Evolutionary conservation across 2,329 filamentous ascomycete species (phyloP), one percentile per base, ranked within the genome.

Genomic region (Trichophyton rubrum): DNA sequence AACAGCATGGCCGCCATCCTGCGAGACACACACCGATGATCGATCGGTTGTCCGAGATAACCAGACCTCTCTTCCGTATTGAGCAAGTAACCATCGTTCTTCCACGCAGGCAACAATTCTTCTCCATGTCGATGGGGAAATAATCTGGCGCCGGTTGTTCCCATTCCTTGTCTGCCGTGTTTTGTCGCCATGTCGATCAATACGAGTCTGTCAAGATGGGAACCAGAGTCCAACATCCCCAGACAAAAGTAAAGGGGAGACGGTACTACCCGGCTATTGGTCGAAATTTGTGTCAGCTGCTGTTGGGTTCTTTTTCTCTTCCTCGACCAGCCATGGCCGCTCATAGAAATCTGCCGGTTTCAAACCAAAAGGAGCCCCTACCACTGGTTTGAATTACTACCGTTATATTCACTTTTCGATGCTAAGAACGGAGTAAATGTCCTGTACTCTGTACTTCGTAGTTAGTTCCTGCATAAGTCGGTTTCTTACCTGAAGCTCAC

Each of bases 131-230:
- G 20, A 51, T 27, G 5, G 27, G n/a, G 51, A 55, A 55, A 55
- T 30, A 38, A 20, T 35, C 27, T 55, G 51, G 27, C 20, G 30
- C 27, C 51, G 30, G 30, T 20, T n/a, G 8, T 35, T 55, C 15
- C 49, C 51, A 35, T 27, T 27, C 51, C 51, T 27, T 55, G 51
- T 55, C 51, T 33, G 51, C 51, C 51, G 51, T 55, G 51, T 55
- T 55, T 55, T 33, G 30, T 55, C 27, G 22, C 13, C 27, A n/a
- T 55, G 51, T 55, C 51, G 51, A 55, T 55, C 51, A 55, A 55
- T 55, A 55, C 51, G 51, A 55, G 51, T 13, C 51, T 20, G 51
- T 35, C 30, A 7, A n/a, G 22, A 51, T 33, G 15, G 27, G 27
- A 55, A 17, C 51, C 51, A 55, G 51, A 35, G 3, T 9, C 30